These are phyloP conservation scores for Taphrina populina DNA, from an alignment of 1,139 yeast genomes.

Conservation along the genomic window DNA sequence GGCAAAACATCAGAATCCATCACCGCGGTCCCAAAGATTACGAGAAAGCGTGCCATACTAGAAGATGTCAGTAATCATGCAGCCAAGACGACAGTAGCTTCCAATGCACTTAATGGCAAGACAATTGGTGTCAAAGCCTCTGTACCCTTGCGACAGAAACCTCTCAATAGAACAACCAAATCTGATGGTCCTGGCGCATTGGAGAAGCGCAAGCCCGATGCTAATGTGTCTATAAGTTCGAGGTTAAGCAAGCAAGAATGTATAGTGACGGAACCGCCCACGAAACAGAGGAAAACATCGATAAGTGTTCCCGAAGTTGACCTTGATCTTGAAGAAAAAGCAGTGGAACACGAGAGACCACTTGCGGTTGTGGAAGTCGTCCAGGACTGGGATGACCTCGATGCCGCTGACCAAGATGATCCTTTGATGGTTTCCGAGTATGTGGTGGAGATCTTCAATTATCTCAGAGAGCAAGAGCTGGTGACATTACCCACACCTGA, in stretches of 20 bases:
- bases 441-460: constrained; percentile 80
- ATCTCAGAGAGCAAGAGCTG: constrained; percentile 67
- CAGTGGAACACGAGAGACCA: no score
- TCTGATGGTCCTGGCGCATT: neutral
- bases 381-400: constrained; percentile 78
- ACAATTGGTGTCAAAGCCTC: constrained; percentile 3
- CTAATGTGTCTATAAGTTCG: constrained; percentile 2
- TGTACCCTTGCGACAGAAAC: constrained; percentile 8
- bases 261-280: constrained; percentile 29
- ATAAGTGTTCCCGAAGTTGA: constrained; percentile 8
- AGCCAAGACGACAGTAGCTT: constrained; percentile 6
- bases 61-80: constrained; percentile 44
- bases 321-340: neutral
- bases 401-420: constrained; percentile 85
- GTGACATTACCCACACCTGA: constrained; percentile 71
- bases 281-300: constrained; percentile 31
- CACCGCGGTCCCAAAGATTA: constrained; percentile 18
- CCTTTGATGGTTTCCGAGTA: constrained; percentile 95
- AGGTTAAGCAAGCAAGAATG: constrained; percentile 14
- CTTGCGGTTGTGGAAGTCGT: constrained; percentile 1
- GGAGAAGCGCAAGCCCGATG: constrained; percentile 19
- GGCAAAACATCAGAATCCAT: neutral
- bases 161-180: constrained; percentile 5
- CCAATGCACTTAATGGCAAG: constrained; percentile 13
- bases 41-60: constrained; percentile 44